phyloP scores from a whole-genome alignment of 805 yeast species.

The Cyberlindnera americana region DNA sequence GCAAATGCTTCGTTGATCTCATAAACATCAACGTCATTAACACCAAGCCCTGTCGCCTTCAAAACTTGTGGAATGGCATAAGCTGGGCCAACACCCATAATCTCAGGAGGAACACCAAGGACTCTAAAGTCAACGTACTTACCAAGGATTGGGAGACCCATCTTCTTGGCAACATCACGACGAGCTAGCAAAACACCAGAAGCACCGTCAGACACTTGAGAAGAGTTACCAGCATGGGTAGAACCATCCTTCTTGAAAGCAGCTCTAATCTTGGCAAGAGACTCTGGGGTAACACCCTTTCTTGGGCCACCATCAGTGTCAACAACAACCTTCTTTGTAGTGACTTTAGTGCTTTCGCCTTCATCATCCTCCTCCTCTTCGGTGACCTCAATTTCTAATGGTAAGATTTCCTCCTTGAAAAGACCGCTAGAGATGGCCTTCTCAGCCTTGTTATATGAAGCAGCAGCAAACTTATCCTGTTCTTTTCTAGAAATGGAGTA shows the following conservation, averaged over 20 bases:
- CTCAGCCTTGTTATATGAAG: conserved; percentile 81
- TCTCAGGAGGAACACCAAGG: conserved; percentile 95
- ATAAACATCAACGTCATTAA: conserved; percentile 66
- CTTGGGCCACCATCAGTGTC: conserved; percentile 89
- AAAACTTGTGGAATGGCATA: conserved; percentile 87
- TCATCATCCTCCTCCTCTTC: conserved; percentile 56
- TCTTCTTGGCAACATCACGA: conserved; percentile 75
- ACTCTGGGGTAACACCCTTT: conserved; percentile 73
- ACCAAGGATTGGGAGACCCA: conserved; percentile 70
- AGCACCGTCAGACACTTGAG: conserved; percentile 95
- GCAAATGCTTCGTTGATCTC: conserved; percentile 98
- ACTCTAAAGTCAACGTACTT: conserved; percentile 75
- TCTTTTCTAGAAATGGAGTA: conserved; percentile 60
- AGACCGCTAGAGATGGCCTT: conserved; percentile 63
- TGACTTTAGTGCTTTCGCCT: conserved; percentile 34
- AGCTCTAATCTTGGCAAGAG: conserved; percentile 73
- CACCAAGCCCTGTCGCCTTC: conserved; percentile 52
- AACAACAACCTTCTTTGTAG: conserved; percentile 35
- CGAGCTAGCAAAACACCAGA: conserved; percentile 84
- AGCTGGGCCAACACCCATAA: conserved; percentile 98
- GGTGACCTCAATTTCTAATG: conserved; percentile 59
- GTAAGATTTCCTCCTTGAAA: conserved; percentile 88
- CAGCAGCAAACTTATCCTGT: conserved; percentile 89
- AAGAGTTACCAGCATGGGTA: conserved; percentile 95
- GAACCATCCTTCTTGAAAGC: conserved; percentile 79